Percentiles rank a stretch among this genome's conserved stretches.
phyloP scores from a whole-genome alignment of 148 eudicot genomes.

The Mesembryanthemum crystallinum region DNA sequence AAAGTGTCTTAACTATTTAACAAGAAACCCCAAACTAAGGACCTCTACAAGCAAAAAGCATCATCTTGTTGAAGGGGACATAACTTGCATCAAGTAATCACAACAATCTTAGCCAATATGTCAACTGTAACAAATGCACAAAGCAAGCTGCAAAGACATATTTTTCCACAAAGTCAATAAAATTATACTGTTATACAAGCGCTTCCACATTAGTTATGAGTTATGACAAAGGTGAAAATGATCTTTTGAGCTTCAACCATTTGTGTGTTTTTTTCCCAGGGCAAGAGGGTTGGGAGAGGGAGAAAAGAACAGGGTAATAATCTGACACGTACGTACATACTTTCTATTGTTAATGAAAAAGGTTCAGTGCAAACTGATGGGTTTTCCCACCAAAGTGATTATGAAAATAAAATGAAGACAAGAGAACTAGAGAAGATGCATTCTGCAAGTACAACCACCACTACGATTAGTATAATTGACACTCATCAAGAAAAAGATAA shows the following conservation, averaged over 20 bases:
- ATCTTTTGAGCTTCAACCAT: neutral
- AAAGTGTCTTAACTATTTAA: neutral
- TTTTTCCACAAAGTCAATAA: neutral
- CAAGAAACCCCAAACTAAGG: neutral
- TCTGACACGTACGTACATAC: slow-evolving; percentile 14
- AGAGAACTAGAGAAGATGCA: slow-evolving; percentile 23
- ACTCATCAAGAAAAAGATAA: slow-evolving; percentile 20
- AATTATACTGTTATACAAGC: neutral
- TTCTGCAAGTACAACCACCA: slow-evolving; percentile 32
- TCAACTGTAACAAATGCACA: neutral
- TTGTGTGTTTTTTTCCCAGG: neutral
- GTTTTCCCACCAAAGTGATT: slow-evolving; percentile 19
- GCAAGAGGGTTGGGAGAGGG: slow-evolving; percentile 11
- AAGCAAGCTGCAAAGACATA: neutral
- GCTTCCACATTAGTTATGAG: neutral
- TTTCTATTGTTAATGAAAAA: neutral
- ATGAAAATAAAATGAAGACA: slow-evolving; percentile 18
- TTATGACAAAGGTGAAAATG: neutral
- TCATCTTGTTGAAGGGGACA: neutral
- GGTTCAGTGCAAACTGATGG: slow-evolving; percentile 19
- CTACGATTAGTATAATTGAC: slow-evolving; percentile 22
- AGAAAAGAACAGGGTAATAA: neutral
- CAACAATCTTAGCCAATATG: neutral
- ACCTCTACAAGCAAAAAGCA: neutral
- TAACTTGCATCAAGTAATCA: neutral